Evolutionary conservation across 352 stramenopile species (phyloP).

Genomic region (Aphanomyces astaci): DNA sequence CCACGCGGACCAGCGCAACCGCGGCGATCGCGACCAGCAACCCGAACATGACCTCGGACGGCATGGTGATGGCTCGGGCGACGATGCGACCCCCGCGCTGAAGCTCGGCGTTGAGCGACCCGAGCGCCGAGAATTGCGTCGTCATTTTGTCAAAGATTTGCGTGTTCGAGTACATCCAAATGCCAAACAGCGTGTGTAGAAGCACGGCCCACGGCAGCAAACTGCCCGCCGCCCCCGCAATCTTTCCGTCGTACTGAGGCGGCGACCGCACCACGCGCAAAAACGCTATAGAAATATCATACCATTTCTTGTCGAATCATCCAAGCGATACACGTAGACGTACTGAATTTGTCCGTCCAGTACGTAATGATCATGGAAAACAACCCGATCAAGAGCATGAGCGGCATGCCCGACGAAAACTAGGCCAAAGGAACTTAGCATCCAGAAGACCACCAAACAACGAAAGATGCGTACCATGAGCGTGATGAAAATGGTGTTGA

Average conservation of each 20-base stretch:
- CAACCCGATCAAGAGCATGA: conserved; percentile 68
- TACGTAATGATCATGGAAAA: conserved; percentile 68
- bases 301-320: too few relatives aligned
- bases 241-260: conserved; percentile 61
- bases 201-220: conserved; percentile 69
- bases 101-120: conserved; percentile 8
- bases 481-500: conserved; percentile 75
- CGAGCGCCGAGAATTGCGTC: background rate
- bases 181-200: conserved; percentile 56
- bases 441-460: background rate
- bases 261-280: conserved; percentile 61
- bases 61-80: conserved; percentile 48
- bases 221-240: conserved; percentile 44
- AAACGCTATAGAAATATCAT: conserved; percentile 39
- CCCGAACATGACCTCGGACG: conserved; percentile 67
- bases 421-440: conserved; percentile 21
- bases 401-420: conserved; percentile 75
- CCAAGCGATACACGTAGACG: conserved; percentile 14
- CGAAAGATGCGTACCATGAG: conserved; percentile 41
- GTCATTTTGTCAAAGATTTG: conserved; percentile 54
- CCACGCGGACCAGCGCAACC: conserved; percentile 41
- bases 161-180: conserved; percentile 87
- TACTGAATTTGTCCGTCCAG: conserved; percentile 85
- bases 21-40: conserved; percentile 50
- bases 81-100: conserved; percentile 41